Evolutionary conservation across 176 grass and related monocot genomes (phyloP).

Genomic region (Eremochloa ophiuroides): DNA sequence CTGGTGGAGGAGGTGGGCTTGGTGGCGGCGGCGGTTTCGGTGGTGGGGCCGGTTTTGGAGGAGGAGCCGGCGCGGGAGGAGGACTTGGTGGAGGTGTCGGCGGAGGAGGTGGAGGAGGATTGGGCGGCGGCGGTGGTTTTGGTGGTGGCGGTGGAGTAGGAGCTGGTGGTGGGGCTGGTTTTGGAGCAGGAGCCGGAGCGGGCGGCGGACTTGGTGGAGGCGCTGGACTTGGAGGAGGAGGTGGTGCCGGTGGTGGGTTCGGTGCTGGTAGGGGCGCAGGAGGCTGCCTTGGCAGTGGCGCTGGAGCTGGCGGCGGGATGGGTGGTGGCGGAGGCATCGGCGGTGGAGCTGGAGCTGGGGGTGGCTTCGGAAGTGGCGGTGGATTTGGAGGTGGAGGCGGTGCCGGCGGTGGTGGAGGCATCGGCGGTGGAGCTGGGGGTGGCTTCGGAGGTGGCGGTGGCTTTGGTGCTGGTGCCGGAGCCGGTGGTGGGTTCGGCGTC

Average conservation of each 20-base stretch:
- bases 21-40: background rate
- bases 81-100: background rate
- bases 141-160: slow-evolving; percentile 12
- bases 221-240: background rate
- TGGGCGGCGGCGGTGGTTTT: background rate
- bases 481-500: background rate
- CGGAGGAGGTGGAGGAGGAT: slow-evolving; percentile 16
- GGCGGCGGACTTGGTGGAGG: background rate
- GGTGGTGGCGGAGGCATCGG: background rate
- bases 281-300: background rate
- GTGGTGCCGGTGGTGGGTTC: background rate
- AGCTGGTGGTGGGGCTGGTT: background rate
- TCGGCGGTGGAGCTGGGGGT: background rate
- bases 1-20: background rate
- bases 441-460: background rate
- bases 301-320: background rate
- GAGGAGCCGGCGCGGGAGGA: background rate
- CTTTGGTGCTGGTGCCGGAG: slow-evolving; percentile 6
- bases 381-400: background rate
- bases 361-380: background rate
- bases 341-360: background rate
- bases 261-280: slow-evolving; percentile 1
- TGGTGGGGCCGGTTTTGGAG: slow-evolving; percentile 1
- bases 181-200: background rate
- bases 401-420: background rate